These are phyloP conservation scores for Quercus parvula DNA, from an alignment of 306 rosid species.

Conservation along the genomic window DNA sequence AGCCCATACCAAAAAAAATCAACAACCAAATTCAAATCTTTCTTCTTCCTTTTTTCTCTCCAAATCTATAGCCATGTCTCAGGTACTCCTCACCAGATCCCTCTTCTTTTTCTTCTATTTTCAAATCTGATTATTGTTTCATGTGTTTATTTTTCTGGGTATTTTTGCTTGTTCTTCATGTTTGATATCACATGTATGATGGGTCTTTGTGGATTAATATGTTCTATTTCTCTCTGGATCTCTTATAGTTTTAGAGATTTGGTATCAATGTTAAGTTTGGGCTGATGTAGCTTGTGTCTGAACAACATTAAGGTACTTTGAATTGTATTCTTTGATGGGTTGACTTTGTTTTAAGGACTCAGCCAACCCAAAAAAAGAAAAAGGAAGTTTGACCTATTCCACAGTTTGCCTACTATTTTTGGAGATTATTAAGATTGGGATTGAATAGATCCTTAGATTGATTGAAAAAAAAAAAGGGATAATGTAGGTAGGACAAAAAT, in stretches of 20 bases:
- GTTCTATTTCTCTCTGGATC: no score
- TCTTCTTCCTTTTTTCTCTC: background rate
- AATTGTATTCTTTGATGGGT: background rate
- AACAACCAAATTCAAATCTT: no score
- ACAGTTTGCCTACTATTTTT: background rate
- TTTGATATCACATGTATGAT: background rate
- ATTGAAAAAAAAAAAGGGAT: background rate
- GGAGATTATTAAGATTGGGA: background rate
- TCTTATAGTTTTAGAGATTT: no score
- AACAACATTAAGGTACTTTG: background rate
- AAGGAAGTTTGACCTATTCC: no score
- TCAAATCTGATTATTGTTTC: background rate
- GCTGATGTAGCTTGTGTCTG: background rate
- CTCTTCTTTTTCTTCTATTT: background rate
- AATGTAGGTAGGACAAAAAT: background rate
- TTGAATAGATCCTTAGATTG: background rate
- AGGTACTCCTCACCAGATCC: conserved; percentile 2
- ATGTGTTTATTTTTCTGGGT: background rate
- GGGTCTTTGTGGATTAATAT: background rate
- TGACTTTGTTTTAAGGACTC: background rate
- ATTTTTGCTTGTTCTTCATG: background rate
- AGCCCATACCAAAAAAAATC: background rate
- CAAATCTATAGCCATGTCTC: conserved; percentile 21
- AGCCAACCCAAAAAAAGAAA: no score
- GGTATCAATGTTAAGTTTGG: background rate